Base-by-base conservation (phyloP, 1,139 yeast species). In the Kurtzmaniella quercitrusa region DNA sequence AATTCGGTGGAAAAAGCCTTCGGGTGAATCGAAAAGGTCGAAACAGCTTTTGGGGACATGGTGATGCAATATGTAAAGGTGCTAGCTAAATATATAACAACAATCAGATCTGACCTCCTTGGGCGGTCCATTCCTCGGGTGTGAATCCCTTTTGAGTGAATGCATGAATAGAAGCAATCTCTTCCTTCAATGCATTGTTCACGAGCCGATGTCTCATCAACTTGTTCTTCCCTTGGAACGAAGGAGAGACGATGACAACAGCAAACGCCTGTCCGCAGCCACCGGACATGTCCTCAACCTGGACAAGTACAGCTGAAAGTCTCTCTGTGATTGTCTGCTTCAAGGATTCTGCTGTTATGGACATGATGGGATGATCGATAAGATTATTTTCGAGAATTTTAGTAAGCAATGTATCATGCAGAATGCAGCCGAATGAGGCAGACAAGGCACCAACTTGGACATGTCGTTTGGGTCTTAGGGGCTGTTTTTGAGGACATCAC, bases 191-290 rank as follows among this genome's bases (percentile, higher is more conserved):
- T 1, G 88, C 82, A 36, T 65, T 72, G 63, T 94, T 93, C 41
- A 94, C 96, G 54, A 90, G 59, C 50, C 98, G 73, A 56, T 90
- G 96, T 59, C 98, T 79, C 71, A 83, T 79, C 46, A 93, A 71
- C 61, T 87, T 87, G 65, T 89, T 89, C 66, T 90, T 88, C 24
- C 95, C 95, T 48, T 72, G 65, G 63, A 93, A 93, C 34, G 74
- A 40, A 4, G 60, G 53, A 11, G 93, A 83, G 16, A 93, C 97
- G 21, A 94, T 91, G 2, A 87, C 77, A 34, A 90, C 89, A 5
- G 89, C 91, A 64, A 84, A 85, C 3, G 94, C 93, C 58, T 85
- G 94, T 3, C 95, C 95, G 60, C 95, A 85, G 0, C 95, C 95
- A 7, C 95, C 90, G 36, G 88, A 81, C 77, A 83, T 80, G 48